These are phyloP conservation scores for Dactylis glomerata DNA, from an alignment of 176 grass and related monocot genomes.

Conservation along the genomic window DNA sequence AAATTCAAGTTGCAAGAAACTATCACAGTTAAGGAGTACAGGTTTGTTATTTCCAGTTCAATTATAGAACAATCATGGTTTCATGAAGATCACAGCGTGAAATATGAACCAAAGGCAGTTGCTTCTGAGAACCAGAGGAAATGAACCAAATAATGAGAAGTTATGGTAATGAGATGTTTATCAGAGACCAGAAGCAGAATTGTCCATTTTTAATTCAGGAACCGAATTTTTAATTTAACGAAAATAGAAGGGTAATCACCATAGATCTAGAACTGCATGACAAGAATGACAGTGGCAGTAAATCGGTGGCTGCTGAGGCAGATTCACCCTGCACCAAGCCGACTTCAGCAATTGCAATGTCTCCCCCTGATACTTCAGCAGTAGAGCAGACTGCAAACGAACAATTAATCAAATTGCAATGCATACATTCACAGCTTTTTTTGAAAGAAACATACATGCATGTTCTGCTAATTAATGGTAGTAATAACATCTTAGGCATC, in stretches of 20 bases:
- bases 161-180: neutral
- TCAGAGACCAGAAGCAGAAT: neutral
- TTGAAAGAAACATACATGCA: neutral
- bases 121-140: neutral
- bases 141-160: neutral
- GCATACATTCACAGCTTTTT: neutral
- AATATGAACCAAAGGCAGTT: constrained; percentile 8
- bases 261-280: constrained; percentile 47
- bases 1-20: neutral
- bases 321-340: constrained; percentile 38
- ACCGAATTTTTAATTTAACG: neutral
- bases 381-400: constrained; percentile 36
- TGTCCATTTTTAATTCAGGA: neutral
- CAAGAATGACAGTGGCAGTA: constrained; percentile 43
- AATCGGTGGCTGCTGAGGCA: constrained; percentile 28
- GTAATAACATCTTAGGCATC: neutral
- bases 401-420: neutral
- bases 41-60: neutral
- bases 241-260: constrained; percentile 38
- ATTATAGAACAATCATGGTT: neutral
- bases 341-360: constrained; percentile 40
- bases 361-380: constrained; percentile 21
- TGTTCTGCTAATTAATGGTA: neutral
- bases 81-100: neutral
- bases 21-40: neutral